A percentile compares a stretch with the other conserved stretches of the same genome.
Evolutionary conservation across 2,329 filamentous ascomycete species (phyloP).

Genomic region (Aspergillus latus): DNA sequence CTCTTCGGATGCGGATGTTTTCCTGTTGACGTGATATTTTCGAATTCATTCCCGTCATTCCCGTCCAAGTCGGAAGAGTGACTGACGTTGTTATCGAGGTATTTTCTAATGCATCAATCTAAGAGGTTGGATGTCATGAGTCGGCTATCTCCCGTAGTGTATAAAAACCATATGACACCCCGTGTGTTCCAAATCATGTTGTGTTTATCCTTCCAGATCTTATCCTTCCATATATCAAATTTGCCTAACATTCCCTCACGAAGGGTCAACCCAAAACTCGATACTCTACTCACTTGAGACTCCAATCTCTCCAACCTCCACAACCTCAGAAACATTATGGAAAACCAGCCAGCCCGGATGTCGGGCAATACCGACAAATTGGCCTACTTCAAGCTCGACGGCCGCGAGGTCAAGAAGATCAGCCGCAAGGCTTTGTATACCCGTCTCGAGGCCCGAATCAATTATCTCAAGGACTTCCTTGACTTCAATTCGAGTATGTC

Average conservation of each 20-base stretch:
- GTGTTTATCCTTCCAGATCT: conserved; percentile 8
- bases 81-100: background rate
- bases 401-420: conserved; percentile 55
- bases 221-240: background rate
- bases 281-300: background rate
- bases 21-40: background rate
- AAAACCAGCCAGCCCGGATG: background rate
- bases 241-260: background rate
- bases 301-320: background rate
- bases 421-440: conserved; percentile 71
- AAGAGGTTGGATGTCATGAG: background rate
- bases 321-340: background rate
- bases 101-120: background rate
- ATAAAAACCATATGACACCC: conserved; percentile 23
- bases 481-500: conserved; percentile 69
- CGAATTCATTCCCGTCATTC: background rate
- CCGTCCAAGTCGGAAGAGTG: background rate
- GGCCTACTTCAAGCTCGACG: conserved; percentile 21
- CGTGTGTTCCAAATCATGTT: conserved; percentile 10
- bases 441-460: conserved; percentile 66
- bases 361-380: background rate
- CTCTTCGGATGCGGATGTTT: background rate
- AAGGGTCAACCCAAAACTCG: background rate
- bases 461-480: conserved; percentile 72
- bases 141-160: background rate